Evolutionary conservation across 805 yeast genomes (phyloP).

Genomic region (Blastobotrys parvus): DNA sequence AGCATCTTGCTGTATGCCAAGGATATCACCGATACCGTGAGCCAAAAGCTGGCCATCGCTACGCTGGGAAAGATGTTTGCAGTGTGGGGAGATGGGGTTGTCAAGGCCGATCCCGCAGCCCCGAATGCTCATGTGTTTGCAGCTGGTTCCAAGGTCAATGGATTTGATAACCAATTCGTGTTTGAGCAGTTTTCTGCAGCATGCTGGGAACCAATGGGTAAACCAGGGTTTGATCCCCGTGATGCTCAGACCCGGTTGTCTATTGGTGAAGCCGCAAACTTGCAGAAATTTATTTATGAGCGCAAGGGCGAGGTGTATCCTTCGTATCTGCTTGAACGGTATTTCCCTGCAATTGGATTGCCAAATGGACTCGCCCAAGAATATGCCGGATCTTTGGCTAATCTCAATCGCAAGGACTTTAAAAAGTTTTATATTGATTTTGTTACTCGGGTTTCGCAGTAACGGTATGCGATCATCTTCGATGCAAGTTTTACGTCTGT

Average conservation of each 20-base stretch:
- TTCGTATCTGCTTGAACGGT: slow-evolving; percentile 43
- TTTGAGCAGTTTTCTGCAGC: slow-evolving; percentile 59
- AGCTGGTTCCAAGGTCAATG: slow-evolving; percentile 49
- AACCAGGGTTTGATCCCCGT: slow-evolving; percentile 54
- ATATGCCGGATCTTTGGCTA: slow-evolving; percentile 50
- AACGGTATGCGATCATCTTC: background rate
- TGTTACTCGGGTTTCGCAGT: slow-evolving; percentile 24
- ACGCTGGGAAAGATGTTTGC: slow-evolving; percentile 54
- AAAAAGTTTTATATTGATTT: slow-evolving; percentile 56
- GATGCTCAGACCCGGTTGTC: slow-evolving; percentile 75
- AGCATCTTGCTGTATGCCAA: slow-evolving; percentile 58
- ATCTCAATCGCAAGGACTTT: slow-evolving; percentile 52
- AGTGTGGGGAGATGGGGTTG: slow-evolving; percentile 61
- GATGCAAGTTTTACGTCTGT: background rate
- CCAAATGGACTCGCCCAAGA: slow-evolving; percentile 53
- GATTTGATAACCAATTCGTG: slow-evolving; percentile 48
- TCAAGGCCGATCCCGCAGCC: slow-evolving; percentile 28
- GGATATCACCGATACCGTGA: slow-evolving; percentile 52
- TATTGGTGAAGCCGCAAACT: slow-evolving; percentile 63
- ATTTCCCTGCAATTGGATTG: slow-evolving; percentile 46
- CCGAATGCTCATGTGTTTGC: slow-evolving; percentile 41
- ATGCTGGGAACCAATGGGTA: slow-evolving; percentile 73
- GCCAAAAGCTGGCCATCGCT: slow-evolving; percentile 61
- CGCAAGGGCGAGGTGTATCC: slow-evolving; percentile 41
- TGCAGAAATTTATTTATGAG: slow-evolving; percentile 55